Evolutionary conservation across 2,329 filamentous ascomycete species (phyloP).

Genomic region (Fusarium tricinctum): DNA sequence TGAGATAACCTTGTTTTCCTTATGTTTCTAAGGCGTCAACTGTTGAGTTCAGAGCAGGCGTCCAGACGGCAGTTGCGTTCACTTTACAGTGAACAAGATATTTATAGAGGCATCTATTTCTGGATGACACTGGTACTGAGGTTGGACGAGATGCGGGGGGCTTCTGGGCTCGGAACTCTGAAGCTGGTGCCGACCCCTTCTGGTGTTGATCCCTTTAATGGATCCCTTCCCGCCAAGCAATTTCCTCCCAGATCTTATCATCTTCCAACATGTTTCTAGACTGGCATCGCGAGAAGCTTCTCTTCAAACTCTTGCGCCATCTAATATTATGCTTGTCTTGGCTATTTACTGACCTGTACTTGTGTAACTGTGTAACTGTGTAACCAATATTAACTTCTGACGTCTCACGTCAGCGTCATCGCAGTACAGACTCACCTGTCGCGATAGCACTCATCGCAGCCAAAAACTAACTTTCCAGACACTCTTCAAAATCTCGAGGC

Average conservation of each 20-base stretch:
- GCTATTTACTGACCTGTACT: not conserved
- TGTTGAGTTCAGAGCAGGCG: no score
- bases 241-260: conserved; percentile 8
- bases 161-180: not conserved
- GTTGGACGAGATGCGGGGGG: conserved; percentile 24
- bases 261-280: conserved; percentile 10
- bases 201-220: conserved; percentile 17
- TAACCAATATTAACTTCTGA: not conserved
- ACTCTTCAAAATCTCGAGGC: not conserved
- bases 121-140: not conserved
- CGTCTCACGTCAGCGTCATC: not conserved
- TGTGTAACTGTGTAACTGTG: no score
- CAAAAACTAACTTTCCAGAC: not conserved
- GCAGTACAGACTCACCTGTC: not conserved
- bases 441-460: no score
- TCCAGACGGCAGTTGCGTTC: not conserved
- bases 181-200: not conserved
- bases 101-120: conserved; percentile 1
- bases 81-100: not conserved
- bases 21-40: not conserved
- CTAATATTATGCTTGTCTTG: not conserved
- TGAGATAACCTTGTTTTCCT: not conserved
- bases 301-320: not conserved
- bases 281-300: not conserved
- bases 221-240: conserved; percentile 24